Percentiles rank a stretch among this genome's conserved stretches.
Evolutionary conservation across 2,329 filamentous ascomycete genomes (phyloP).

Genomic region (Colletotrichum viniferum): DNA sequence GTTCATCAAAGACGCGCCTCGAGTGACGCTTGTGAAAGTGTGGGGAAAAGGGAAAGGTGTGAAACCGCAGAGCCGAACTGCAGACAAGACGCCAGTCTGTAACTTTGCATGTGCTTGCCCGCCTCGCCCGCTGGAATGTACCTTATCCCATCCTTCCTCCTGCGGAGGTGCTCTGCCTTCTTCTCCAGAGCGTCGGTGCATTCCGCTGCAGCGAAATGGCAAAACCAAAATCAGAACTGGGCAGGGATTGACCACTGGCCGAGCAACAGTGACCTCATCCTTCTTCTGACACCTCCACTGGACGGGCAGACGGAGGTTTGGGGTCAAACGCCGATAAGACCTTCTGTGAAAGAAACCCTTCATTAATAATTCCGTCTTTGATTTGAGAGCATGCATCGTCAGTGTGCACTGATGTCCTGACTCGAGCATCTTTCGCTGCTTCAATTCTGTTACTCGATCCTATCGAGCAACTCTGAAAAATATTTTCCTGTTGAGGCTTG

Average conservation of each 20-base stretch:
- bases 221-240: neutral
- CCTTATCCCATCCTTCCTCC: neutral
- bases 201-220: neutral
- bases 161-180: neutral
- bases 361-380: neutral
- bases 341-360: neutral
- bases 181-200: neutral
- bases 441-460: neutral
- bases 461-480: neutral
- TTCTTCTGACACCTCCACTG: neutral
- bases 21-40: conserved; percentile 31
- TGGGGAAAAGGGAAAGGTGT: conserved; percentile 24
- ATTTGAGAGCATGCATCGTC: neutral
- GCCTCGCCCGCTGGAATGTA: neutral
- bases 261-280: conserved; percentile 1
- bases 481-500: neutral
- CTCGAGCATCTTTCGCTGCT: neutral
- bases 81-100: neutral
- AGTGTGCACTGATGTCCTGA: neutral
- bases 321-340: conserved; percentile 9
- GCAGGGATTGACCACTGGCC: neutral
- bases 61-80: conserved; percentile 5
- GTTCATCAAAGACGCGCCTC: neutral
- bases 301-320: neutral
- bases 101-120: conserved; percentile 18